These are phyloP conservation scores for Penicillium sp. DNA, from an alignment of 2,329 filamentous ascomycete species.

Conservation along the genomic window DNA sequence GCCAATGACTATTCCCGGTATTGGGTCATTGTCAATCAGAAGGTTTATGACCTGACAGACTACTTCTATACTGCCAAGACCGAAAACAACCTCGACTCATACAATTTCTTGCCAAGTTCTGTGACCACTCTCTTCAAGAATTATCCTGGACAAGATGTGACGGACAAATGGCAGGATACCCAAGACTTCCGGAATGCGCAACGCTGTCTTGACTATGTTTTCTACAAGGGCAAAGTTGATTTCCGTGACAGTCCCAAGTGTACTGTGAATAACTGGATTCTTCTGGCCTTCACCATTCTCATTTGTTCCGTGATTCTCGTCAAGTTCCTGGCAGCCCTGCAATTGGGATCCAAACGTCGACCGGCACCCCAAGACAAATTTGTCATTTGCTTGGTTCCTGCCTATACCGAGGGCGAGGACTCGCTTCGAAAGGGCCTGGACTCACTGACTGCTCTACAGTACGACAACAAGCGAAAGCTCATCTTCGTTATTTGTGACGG, in stretches of 20 bases:
- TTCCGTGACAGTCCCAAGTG: conserved; percentile 79
- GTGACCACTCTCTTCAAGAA: conserved; percentile 70
- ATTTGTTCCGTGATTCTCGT: conserved; percentile 76
- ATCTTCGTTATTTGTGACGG: conserved; percentile 92
- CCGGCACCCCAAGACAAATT: conserved; percentile 96
- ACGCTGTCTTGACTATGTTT: conserved; percentile 80
- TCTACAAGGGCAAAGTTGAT: conserved; percentile 81
- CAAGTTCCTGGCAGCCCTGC: conserved; percentile 92
- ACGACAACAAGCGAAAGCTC: conserved; percentile 97
- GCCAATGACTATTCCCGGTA: conserved; percentile 69
- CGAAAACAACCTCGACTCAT: conserved; percentile 59
- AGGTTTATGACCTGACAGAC: conserved; percentile 86
- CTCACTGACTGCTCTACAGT: conserved; percentile 89
- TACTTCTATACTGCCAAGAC: conserved; percentile 78
- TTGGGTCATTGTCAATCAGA: conserved; percentile 78
- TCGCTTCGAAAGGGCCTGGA: conserved; percentile 90
- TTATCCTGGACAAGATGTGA: conserved; percentile 81
- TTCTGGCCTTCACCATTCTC: conserved; percentile 84
- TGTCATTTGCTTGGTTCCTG: conserved; percentile 96
- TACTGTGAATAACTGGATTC: conserved; percentile 86
- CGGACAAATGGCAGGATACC: conserved; percentile 61
- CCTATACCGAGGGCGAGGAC: conserved; percentile 97
- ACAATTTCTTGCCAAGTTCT: conserved; percentile 72
- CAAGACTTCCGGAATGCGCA: conserved; percentile 66
- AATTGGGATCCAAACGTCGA: conserved; percentile 87